Base-by-base conservation (phyloP, 495 filamentous ascomycete genomes). In the Astrothelium subdiscretum region DNA sequence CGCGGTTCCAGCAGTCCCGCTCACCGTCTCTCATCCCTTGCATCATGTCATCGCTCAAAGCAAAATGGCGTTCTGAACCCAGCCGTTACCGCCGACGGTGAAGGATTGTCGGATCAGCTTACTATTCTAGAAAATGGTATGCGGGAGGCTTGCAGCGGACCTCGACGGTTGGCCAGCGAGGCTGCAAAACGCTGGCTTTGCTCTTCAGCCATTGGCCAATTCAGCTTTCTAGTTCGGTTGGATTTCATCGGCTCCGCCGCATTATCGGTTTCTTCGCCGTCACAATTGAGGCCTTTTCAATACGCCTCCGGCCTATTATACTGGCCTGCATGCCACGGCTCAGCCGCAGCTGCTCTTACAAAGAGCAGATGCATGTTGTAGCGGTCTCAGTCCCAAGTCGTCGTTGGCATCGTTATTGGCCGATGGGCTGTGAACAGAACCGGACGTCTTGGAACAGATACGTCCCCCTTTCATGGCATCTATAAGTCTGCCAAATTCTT, bases 91-190 rank as follows among this genome's bases (percentile, higher is more conserved):
- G n/a, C n/a, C n/a, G n/a, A n/a, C n/a, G n/a, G n/a, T n/a, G n/a
- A n/a, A n/a, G 15, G 8, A 11, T 12, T 54, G 48, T 54, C 48
- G 29, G 48, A 54, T 54, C 48, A 54, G 48, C 48, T 54, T 54
- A 54, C 48, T 54, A 54, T 54, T 54, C 24, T 54, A 54, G 48
- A 54, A 54, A 54, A 54, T 54, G 48, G 48, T 54, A 20, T 20
- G 22, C 8, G n/a, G 3, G 24, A 24, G 48, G 48, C 12, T 29
- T 54, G n/a, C 22, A 6, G n/a, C n/a, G n/a, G n/a, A n/a, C n/a
- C n/a, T n/a, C n/a, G 48, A 5, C 48, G 48, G 20, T 54, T 27
- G 24, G 48, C 48, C 29, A 6, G 1, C 5, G 20, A 29, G 10
- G n/a, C 5, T 8, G 22, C 12, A 54, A 54, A 27, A 10, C 24